Percentiles rank a stretch among this genome's conserved stretches.
Evolutionary conservation across 2,329 filamentous ascomycete genomes (phyloP).

Genomic region (Ophiostoma triangulosporum): DNA sequence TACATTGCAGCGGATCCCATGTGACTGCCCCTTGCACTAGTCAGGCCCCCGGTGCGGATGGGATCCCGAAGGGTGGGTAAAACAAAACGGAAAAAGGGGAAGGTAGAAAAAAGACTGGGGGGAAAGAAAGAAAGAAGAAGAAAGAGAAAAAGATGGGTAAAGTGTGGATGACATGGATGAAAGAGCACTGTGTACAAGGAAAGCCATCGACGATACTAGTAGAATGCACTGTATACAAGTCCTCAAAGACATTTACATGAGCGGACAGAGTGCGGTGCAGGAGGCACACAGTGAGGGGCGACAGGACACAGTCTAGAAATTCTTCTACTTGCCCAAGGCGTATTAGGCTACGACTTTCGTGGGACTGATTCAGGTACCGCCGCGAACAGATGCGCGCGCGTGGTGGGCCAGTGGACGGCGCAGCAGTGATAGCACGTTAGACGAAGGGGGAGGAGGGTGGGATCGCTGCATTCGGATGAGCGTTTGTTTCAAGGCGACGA

Average conservation of each 20-base stretch:
- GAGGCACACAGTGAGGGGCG: background rate
- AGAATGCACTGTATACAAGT: background rate
- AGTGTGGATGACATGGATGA: background rate
- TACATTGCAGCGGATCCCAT: background rate
- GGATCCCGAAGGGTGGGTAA: slow-evolving; percentile 3
- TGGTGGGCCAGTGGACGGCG: background rate
- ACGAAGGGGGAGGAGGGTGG: no score
- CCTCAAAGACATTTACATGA: no score
- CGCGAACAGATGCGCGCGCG: background rate
- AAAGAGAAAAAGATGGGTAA: background rate
- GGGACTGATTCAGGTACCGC: background rate
- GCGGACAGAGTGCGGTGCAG: background rate
- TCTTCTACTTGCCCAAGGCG: background rate
- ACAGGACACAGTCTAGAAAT: background rate
- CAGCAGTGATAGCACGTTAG: no score
- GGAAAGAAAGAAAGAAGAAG: background rate
- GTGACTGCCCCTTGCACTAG: slow-evolving; percentile 10
- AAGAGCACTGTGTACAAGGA: background rate
- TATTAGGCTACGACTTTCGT: background rate
- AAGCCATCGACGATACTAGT: background rate
- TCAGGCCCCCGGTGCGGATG: slow-evolving; percentile 1
- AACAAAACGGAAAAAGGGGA: background rate
- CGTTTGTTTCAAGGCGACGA: no score
- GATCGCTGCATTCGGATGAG: no score
- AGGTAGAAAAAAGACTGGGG: background rate